Percentiles rank a stretch among this genome's conserved stretches.
Evolutionary conservation across 75 land plant species (phyloP).

Genomic region (Picea glauca): DNA sequence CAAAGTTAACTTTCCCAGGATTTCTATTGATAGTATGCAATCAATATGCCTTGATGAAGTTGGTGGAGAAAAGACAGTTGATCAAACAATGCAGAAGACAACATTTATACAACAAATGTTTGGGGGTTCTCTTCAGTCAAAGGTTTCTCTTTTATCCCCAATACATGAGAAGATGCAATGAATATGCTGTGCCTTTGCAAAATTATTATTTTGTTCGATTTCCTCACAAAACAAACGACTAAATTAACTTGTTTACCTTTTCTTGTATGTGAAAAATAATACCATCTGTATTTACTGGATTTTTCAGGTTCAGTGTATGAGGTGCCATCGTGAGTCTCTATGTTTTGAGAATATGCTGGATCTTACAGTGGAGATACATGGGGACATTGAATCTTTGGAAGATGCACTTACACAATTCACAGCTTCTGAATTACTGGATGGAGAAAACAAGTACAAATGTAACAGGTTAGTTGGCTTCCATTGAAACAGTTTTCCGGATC

Average conservation of each 20-base stretch:
- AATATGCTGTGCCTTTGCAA: background rate
- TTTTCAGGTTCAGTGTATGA: conserved; percentile 69
- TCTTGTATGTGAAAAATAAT: background rate
- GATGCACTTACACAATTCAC: conserved; percentile 83
- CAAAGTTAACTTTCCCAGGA: conserved; percentile 20
- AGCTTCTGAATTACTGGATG: conserved; percentile 69
- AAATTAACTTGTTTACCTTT: background rate
- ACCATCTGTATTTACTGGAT: conserved; percentile 1
- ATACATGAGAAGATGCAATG: background rate
- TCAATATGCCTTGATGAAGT: conserved; percentile 68
- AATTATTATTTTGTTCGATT: background rate
- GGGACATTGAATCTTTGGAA: conserved; percentile 75
- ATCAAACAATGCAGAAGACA: conserved; percentile 64
- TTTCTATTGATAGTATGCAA: conserved; percentile 82
- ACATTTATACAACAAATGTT: conserved; percentile 77
- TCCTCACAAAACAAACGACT: background rate
- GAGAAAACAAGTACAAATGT: conserved; percentile 86
- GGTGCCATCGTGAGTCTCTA: conserved; percentile 72
- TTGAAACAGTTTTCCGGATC: background rate
- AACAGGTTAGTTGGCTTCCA: conserved; percentile 39
- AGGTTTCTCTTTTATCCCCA: conserved; percentile 30
- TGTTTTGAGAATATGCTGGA: conserved; percentile 83
- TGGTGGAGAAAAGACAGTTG: conserved; percentile 69
- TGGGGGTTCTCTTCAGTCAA: conserved; percentile 79
- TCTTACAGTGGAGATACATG: conserved; percentile 82